Conservation (phyloP, 371 early-diverging fungal genomes). For the Rhizopus delemar region DNA sequence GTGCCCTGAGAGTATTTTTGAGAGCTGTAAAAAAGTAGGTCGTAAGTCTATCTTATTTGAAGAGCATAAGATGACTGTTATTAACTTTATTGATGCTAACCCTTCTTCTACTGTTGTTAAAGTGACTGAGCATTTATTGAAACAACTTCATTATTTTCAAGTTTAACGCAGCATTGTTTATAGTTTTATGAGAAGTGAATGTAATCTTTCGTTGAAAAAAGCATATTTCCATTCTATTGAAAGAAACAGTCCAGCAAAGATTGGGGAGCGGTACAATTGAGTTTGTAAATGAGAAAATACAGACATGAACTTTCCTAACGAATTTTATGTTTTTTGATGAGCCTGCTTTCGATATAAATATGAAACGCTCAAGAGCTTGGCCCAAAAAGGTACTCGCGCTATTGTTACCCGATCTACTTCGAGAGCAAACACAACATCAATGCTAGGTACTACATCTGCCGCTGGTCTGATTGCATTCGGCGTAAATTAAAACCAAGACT, state of each 20-base stretch:
- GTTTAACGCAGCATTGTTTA: constrained; percentile 10
- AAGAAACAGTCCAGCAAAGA: too few species aligned
- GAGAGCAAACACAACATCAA: constrained; percentile 13
- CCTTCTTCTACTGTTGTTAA: constrained; percentile 11
- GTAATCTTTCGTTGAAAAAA: constrained; percentile 21
- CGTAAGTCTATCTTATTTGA: constrained; percentile 8
- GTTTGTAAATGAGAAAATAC: too few species aligned
- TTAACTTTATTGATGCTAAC: constrained; percentile 9
- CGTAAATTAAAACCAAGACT: constrained; percentile 7
- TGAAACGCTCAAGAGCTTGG: background rate
- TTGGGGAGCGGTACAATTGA: too few species aligned
- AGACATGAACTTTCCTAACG: too few species aligned
- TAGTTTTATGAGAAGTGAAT: constrained; percentile 15
- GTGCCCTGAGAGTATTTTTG: constrained; percentile 15
- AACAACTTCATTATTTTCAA: constrained; percentile 11
- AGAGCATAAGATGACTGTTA: constrained; percentile 15
- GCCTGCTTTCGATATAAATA: too few species aligned
- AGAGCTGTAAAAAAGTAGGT: constrained; percentile 9
- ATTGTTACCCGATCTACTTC: constrained; percentile 3
- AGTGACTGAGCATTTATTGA: constrained; percentile 17
- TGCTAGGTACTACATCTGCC: constrained; percentile 4
- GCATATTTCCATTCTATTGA: too few species aligned
- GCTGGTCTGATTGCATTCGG: constrained; percentile 7
- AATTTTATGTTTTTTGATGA: too few species aligned
- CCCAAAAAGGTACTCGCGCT: background rate